Conservation (phyloP, 2,329 filamentous ascomycete species). For the Fusarium protoensiforme region DNA sequence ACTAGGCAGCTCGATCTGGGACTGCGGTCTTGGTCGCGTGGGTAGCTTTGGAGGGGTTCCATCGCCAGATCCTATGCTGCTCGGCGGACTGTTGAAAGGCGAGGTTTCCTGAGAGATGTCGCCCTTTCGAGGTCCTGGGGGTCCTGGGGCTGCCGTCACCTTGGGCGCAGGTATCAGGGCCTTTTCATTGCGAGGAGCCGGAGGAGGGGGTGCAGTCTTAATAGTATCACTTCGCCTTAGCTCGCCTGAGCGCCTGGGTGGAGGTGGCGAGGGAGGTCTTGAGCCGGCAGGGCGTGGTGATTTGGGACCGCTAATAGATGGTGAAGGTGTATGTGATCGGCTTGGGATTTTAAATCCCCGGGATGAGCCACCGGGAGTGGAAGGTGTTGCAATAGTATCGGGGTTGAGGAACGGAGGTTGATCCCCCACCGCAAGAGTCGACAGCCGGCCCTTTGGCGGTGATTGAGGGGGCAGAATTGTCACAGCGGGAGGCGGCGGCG, state of each 20-base stretch:
- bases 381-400: slow-evolving; percentile 54
- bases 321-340: slow-evolving; percentile 63
- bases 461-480: slow-evolving; percentile 77
- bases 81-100: slow-evolving; percentile 88
- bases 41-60: slow-evolving; percentile 62
- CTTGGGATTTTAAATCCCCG: slow-evolving; percentile 66
- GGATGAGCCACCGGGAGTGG: slow-evolving; percentile 55
- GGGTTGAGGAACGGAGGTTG: slow-evolving; percentile 60
- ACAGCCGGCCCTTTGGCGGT: slow-evolving; percentile 64
- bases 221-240: slow-evolving; percentile 61
- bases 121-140: slow-evolving; percentile 22
- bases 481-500: slow-evolving; percentile 70
- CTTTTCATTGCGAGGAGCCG: slow-evolving; percentile 84
- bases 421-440: slow-evolving; percentile 51
- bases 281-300: slow-evolving; percentile 61
- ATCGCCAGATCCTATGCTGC: slow-evolving; percentile 71
- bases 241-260: slow-evolving; percentile 71
- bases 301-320: slow-evolving; percentile 47
- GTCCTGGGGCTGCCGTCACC: slow-evolving; percentile 19
- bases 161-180: slow-evolving; percentile 49
- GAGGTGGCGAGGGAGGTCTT: slow-evolving; percentile 71
- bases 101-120: slow-evolving; percentile 64
- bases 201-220: slow-evolving; percentile 69
- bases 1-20: slow-evolving; percentile 33
- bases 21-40: slow-evolving; percentile 60